These are phyloP conservation scores for Stagonosporopsis cucurbitacearum DNA, from an alignment of 2,329 filamentous ascomycete genomes.

Conservation along the genomic window DNA sequence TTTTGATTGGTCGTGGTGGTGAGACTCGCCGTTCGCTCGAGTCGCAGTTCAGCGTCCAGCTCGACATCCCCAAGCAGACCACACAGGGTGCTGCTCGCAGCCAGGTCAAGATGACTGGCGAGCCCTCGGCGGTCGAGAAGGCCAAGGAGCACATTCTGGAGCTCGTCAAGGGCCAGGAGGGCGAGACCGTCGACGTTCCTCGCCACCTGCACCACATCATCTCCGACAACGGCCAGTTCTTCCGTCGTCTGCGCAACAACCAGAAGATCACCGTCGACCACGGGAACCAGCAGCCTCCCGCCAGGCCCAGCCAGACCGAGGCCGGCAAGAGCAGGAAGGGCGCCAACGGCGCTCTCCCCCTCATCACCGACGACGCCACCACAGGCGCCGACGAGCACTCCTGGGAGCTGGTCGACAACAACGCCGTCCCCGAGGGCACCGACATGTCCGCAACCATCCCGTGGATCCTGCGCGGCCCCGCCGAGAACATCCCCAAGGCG, in stretches of 20 bases:
- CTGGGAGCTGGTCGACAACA: constrained; percentile 80
- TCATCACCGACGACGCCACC: constrained; percentile 83
- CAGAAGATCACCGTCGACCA: constrained; percentile 92
- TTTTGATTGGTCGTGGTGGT: constrained; percentile 90
- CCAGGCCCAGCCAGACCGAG: constrained; percentile 66
- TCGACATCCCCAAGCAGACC: constrained; percentile 86
- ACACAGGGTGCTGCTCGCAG: constrained; percentile 74
- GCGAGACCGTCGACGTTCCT: constrained; percentile 85
- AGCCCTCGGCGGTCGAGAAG: constrained; percentile 77
- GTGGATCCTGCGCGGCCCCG: constrained; percentile 83
- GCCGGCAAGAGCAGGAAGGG: constrained; percentile 56
- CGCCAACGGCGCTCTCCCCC: constrained; percentile 72
- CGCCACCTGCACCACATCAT: constrained; percentile 82
- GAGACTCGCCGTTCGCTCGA: constrained; percentile 86
- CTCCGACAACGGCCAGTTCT: constrained; percentile 89
- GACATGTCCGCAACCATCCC: constrained; percentile 68
- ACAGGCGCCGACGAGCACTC: constrained; percentile 70
- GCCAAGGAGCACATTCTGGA: constrained; percentile 84
- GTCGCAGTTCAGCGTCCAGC: constrained; percentile 80
- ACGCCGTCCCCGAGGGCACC: constrained; percentile 59
- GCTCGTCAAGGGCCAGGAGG: constrained; percentile 83
- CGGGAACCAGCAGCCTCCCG: constrained; percentile 76
- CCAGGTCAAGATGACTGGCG: constrained; percentile 83
- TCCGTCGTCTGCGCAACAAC: constrained; percentile 86
- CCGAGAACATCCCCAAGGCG: constrained; percentile 82